Evolutionary conservation across 176 grass and related monocot genomes (phyloP), one percentile per base, ranked within the genome.

Genomic region (Neostapfia colusana): DNA sequence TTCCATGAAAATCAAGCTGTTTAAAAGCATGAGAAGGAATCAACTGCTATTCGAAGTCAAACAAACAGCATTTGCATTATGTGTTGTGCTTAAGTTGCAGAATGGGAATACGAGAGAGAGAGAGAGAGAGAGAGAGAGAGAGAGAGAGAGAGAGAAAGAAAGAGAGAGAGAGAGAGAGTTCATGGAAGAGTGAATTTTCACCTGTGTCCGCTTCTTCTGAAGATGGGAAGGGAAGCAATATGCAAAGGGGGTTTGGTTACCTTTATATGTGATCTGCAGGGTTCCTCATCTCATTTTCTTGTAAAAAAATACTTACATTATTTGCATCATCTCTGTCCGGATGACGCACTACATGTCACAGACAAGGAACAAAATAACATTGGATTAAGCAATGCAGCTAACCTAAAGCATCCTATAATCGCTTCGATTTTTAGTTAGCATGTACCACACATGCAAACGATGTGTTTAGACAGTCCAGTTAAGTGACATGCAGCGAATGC

Each of bases 211-310:
- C 11, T 74, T 61, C 73, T 62, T 73, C 74, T 55, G 63, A 83
- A 44, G 59, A 74, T 70, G 8, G 36, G 18, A 56, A 56, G 42
- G 53, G 26, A 74, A 63, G 25, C 69, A 45, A 63, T 37, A 15
- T 27, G 5, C 27, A 37, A 23, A n/a, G 20, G 62, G 70, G 45
- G n/a, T 8, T 7, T 37, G 13, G 55, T 26, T 57, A 40, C 65
- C 37, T 84, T 84, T 88, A 80, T 88, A 88, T 28, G 31, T 65
- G 75, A 48, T 56, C 64, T 56, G 45, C 36, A 50, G 65, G 80
- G 18, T 75, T 84, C 44, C 54, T 65, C 62, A 62, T 63, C 65
- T 80, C 27, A 9, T 25, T 37, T 76, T 50, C 49, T 39, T 66
- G 1, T 18, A 37, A 48, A 34, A 62, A 7, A 64, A 18, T 24